A percentile compares a stretch with the other conserved stretches of the same genome.
phyloP scores from a whole-genome alignment of 768 basidiomycete genomes.

The Mycena crocata region DNA sequence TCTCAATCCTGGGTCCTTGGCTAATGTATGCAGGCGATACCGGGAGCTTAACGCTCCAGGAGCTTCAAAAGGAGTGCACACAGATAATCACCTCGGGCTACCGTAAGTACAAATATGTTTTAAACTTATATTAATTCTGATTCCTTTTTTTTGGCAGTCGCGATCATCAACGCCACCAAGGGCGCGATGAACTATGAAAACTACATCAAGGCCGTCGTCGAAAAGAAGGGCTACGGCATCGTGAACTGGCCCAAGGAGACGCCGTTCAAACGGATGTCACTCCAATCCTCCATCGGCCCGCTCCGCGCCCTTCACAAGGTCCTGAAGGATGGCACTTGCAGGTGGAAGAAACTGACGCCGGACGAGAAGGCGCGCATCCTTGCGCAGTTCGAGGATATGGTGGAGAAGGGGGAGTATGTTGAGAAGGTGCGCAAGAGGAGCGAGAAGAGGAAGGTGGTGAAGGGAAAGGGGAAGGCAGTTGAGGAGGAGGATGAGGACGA shows the following conservation, averaged over 20 bases:
- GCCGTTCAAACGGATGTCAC: constrained; percentile 7
- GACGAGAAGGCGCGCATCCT: not conserved
- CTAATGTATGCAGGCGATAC: not conserved
- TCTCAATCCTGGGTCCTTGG: not conserved
- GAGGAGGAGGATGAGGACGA: not conserved
- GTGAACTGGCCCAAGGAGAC: constrained; percentile 30
- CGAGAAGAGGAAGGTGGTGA: not conserved
- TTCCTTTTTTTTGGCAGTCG: not conserved
- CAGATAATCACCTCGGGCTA: constrained; percentile 13
- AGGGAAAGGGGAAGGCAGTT: not conserved
- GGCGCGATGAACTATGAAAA: constrained; percentile 32
- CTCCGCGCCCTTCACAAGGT: not conserved
- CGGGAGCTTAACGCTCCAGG: not conserved
- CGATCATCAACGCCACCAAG: not conserved
- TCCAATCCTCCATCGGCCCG: not conserved
- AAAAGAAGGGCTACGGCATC: constrained; percentile 23
- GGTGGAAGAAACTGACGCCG: not conserved
- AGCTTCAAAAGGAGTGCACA: constrained; percentile 10
- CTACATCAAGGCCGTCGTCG: constrained; percentile 29
- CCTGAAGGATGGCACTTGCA: not conserved
- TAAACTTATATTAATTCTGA: not conserved
- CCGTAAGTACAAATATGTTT: constrained; percentile 13
- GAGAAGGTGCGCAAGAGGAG: not conserved
- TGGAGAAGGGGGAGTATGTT: not conserved
- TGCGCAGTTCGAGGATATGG: not conserved